Evolutionary conservation across 208 protist species (phyloP), one percentile per base, ranked within the genome.

Genomic region (Trichomonas gallinae): DNA sequence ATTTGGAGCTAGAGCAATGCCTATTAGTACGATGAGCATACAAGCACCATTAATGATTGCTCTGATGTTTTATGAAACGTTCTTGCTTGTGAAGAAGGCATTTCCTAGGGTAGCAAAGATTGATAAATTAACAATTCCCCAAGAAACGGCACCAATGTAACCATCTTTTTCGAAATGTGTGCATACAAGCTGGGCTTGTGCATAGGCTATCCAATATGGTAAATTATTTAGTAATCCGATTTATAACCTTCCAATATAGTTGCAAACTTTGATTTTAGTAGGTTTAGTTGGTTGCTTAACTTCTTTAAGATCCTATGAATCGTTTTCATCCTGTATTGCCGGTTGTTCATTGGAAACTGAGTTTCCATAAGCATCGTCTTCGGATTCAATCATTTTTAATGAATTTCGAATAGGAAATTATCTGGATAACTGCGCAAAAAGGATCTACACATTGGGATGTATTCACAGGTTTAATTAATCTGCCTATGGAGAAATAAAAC

Each of bases 21-120:
- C 83, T 44, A 89, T 89, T 8, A 89, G 40, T 13, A 34, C 83
- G 17, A 89, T 8, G 31, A 34, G 10, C 83, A 89, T 89, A 46
- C 45, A 89, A 13, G 40, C 38, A 31, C 83, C 83, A 31, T 89
- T 89, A 23, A 89, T 46, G 21, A 89, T 89, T 89, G 83, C 45
- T 89, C 83, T 44, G 40, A 89, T 89, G 38, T 89, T 89, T 6
- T 89, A 89, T 10, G 83, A 89, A 45, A 89, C 83, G 83, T 89
- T 89, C 40, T 89, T 89, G 4, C 34, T 44, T 89, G 83, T 44
- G 38, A 89, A 40, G 40, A 89, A 46, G 23, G 83, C 38, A 89
- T 89, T 89, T 0, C 13, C 40, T 31, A 40, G 13, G 45, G 83
- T 89, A 46, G 83, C 83, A 26, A 40, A 34, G 34, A 89, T 89